Conservation (phyloP, 2,329 filamentous ascomycete species). For the Penicillium verrucosum region DNA sequence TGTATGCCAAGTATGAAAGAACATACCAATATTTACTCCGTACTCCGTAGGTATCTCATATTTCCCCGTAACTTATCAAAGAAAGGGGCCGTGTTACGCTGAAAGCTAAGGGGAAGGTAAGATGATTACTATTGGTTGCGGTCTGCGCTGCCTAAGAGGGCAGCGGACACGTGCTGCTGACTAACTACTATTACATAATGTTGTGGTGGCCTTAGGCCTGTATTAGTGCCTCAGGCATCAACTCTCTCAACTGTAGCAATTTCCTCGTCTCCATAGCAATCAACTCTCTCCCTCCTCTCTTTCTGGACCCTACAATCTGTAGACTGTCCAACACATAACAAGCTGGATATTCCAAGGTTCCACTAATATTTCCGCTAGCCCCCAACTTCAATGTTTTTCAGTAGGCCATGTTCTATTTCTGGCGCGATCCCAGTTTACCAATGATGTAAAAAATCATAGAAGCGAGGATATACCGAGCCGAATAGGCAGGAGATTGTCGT, state of each 20-base stretch:
- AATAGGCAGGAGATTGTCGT: slow-evolving; percentile 6
- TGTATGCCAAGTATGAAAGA: not conserved
- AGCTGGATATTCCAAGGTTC: not conserved
- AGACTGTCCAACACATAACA: too few species aligned
- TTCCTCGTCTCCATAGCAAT: too few species aligned
- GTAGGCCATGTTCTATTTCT: not conserved
- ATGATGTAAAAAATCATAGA: not conserved
- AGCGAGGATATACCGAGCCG: not conserved
- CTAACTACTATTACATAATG: too few species aligned
- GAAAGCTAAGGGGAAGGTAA: too few species aligned
- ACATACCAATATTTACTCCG: not conserved
- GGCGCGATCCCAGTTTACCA: not conserved
- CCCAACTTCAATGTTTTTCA: not conserved
- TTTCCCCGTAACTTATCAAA: not conserved
- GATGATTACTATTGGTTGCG: too few species aligned
- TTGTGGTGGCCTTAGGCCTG: too few species aligned
- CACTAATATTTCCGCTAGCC: not conserved
- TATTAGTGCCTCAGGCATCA: too few species aligned
- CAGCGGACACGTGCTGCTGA: too few species aligned
- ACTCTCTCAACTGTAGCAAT: too few species aligned
- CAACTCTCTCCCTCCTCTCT: too few species aligned
- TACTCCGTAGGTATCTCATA: not conserved
- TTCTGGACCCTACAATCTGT: too few species aligned
- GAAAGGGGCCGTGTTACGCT: not conserved
- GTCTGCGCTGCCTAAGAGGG: too few species aligned